These are phyloP conservation scores for Pseudogymnoascus sp. DNA, from an alignment of 2,329 filamentous ascomycete species.

Conservation along the genomic window DNA sequence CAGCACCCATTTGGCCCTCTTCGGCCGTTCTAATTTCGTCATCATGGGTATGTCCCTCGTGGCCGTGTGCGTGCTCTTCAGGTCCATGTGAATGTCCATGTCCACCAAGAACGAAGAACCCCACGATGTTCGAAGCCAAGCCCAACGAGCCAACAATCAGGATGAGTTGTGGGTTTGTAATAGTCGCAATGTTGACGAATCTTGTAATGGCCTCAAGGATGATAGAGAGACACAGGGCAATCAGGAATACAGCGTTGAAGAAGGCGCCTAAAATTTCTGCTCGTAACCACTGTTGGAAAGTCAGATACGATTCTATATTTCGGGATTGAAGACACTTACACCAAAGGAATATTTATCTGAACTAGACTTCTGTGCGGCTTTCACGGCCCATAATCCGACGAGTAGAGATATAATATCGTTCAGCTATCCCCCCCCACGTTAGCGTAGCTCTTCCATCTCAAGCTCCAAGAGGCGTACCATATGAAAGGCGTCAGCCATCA, in stretches of 20 bases:
- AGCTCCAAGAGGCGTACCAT: constrained; percentile 55
- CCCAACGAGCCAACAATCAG: constrained; percentile 83
- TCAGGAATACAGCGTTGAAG: constrained; percentile 95
- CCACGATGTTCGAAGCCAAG: constrained; percentile 78
- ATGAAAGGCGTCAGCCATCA: constrained; percentile 96
- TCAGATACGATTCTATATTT: constrained; percentile 18
- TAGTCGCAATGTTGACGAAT: constrained; percentile 83
- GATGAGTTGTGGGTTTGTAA: constrained; percentile 77
- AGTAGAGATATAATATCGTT: constrained; percentile 95
- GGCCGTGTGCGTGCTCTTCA: constrained; percentile 39
- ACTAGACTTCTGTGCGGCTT: constrained; percentile 72
- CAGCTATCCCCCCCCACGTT: constrained; percentile 43
- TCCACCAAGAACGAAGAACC: constrained; percentile 85
- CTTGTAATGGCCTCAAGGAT: constrained; percentile 90
- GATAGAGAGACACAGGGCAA: constrained; percentile 92
- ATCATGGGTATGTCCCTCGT: constrained; percentile 33
- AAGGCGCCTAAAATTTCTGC: constrained; percentile 94
- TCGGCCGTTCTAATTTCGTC: constrained; percentile 25
- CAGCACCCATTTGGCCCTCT: constrained; percentile 30
- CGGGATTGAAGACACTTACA: constrained; percentile 42
- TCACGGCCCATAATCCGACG: constrained; percentile 93
- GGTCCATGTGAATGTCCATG: constrained; percentile 76
- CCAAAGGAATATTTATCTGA: constrained; percentile 95
- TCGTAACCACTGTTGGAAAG: constrained; percentile 67
- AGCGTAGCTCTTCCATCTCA: constrained; percentile 10